phyloP scores from a whole-genome alignment of 2,329 filamentous ascomycete species.

The Ophiostoma novo-ulmi region DNA sequence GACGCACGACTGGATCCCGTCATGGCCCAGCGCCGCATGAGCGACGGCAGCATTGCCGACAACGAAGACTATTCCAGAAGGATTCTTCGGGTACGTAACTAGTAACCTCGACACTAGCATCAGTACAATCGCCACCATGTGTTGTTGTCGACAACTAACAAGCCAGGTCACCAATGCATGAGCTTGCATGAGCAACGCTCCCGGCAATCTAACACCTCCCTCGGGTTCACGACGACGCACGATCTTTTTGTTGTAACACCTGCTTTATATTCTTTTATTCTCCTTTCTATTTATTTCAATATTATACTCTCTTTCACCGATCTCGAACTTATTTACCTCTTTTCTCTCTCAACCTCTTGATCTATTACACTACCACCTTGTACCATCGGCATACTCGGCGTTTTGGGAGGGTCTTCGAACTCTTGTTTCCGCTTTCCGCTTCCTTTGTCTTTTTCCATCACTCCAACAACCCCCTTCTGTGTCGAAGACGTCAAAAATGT shows the following conservation, averaged over 20 bases:
- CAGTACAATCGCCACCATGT: no score
- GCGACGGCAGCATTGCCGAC: slow-evolving; percentile 93
- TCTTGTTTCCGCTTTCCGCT: slow-evolving; percentile 17
- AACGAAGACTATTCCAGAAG: slow-evolving; percentile 95
- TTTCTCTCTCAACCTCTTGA: neutral
- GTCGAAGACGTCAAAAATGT: neutral
- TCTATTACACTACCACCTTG: slow-evolving; percentile 23
- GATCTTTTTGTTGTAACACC: slow-evolving; percentile 32
- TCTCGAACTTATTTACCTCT: neutral
- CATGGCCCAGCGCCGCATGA: slow-evolving; percentile 76
- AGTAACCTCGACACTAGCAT: neutral
- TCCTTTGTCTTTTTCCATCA: slow-evolving; percentile 17
- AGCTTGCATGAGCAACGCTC: slow-evolving; percentile 41
- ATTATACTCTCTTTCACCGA: neutral
- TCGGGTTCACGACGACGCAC: slow-evolving; percentile 36
- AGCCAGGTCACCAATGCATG: slow-evolving; percentile 49
- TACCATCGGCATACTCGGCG: slow-evolving; percentile 38
- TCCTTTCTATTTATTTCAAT: slow-evolving; percentile 21
- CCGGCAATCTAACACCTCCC: slow-evolving; percentile 25
- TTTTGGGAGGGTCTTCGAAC: slow-evolving; percentile 30
- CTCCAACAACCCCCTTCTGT: neutral
- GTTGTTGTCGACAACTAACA: neutral
- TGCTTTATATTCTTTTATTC: slow-evolving; percentile 32
- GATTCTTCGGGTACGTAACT: slow-evolving; percentile 74
- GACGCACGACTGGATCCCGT: slow-evolving; percentile 85